phyloP scores from a whole-genome alignment of 2,329 filamentous ascomycete species.

The Aspergillus amoenus region DNA sequence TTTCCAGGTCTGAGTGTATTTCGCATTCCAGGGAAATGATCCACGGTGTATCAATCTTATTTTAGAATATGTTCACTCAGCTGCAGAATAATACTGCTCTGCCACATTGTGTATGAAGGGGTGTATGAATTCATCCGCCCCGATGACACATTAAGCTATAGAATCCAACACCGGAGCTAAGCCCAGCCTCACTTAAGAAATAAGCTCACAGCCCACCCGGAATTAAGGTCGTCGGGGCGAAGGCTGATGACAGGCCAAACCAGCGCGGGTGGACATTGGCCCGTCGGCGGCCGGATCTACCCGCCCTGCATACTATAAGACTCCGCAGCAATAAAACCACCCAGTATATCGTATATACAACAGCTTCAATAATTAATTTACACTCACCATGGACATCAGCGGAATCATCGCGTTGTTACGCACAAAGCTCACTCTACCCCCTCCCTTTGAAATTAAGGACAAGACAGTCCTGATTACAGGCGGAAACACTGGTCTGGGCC shows the following conservation, averaged over 20 bases:
- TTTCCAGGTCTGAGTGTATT: too few relatives aligned
- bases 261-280: not conserved
- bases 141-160: too few relatives aligned
- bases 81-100: too few relatives aligned
- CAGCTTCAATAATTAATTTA: not conserved
- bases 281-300: not conserved
- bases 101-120: too few relatives aligned
- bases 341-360: not conserved
- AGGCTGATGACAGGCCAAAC: not conserved
- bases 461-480: constrained; percentile 15
- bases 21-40: too few relatives aligned
- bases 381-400: not conserved
- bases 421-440: not conserved
- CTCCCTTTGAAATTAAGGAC: not conserved
- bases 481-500: constrained; percentile 35
- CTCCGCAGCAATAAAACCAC: not conserved
- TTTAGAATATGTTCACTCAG: too few relatives aligned
- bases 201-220: too few relatives aligned
- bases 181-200: too few relatives aligned
- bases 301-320: not conserved
- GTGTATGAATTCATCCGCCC: too few relatives aligned
- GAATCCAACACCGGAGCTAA: too few relatives aligned
- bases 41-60: too few relatives aligned
- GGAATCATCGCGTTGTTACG: constrained; percentile 1
- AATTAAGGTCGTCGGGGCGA: too few relatives aligned